Conservation (phyloP, 139 green algal species). For the Chlamydomonas sp. region DNA sequence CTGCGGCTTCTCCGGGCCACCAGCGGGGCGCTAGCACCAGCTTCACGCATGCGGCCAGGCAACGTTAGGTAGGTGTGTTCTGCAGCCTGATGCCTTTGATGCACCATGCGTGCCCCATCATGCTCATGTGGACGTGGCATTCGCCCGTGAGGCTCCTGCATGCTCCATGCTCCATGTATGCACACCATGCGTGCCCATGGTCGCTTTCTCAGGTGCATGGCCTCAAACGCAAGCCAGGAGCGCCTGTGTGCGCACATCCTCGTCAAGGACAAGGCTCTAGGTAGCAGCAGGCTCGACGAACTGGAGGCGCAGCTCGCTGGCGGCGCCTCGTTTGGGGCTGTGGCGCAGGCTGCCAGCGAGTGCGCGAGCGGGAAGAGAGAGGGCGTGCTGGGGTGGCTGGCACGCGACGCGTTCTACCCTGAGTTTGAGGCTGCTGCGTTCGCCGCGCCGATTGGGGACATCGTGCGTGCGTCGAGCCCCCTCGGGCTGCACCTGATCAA, state of each 20-base stretch:
- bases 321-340: background rate
- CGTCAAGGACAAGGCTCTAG: background rate
- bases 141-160: too few species aligned
- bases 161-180: too few species aligned
- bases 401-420: constrained; percentile 18
- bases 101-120: background rate
- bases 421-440: constrained; percentile 26
- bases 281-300: background rate
- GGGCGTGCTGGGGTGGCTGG: constrained; percentile 18
- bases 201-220: constrained; percentile 1
- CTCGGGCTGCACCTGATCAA: constrained; percentile 23
- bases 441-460: constrained; percentile 7
- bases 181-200: background rate
- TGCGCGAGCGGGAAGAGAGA: constrained; percentile 9
- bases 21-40: too few species aligned
- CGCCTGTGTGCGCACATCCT: background rate
- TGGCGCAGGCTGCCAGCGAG: background rate
- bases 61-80: too few species aligned
- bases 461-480: constrained; percentile 6
- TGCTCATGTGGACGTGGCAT: too few species aligned
- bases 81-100: too few species aligned
- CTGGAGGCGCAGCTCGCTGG: background rate
- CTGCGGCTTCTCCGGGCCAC: too few species aligned
- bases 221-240: background rate
- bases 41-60: too few species aligned